Base-by-base conservation (phyloP, 306 rosid species). In the Lathyrus sativus region DNA sequence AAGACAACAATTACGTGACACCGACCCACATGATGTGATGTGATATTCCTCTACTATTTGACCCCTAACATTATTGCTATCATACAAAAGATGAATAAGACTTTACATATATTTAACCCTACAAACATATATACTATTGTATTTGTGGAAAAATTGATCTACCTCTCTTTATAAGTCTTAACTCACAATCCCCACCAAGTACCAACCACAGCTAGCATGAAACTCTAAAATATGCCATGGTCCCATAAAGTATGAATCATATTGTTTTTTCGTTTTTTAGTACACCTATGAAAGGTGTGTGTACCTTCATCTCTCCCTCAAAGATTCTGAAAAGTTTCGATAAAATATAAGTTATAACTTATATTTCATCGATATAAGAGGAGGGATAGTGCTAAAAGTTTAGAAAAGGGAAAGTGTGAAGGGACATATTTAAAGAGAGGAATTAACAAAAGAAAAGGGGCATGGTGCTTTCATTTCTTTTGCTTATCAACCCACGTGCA, bases 181-280 rank as follows among this genome's bases (percentile, higher is more conserved):
- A 72, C 74, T 82, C 77, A 67, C 64, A 77, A 26, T 50, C 66
- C 77, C 77, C 79, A 80, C 89, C 92, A 78, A 84, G 70, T 69
- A 70, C 78, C 92, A 77, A 84, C 76, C 68, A 70, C 76, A 31
- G 24, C 50, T 17, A 72, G 75, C 53, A 11, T 22, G 45, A 80
- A 79, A 66, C 59, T 62, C 45, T 61, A 11, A 56, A 70, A 70
- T 11, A 71, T 11, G n/a, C 5, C 1, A 58, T 65, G 80, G 82
- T 64, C 84, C 79, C 84, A 59, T 81, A 79, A 78, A 78, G 69
- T 12, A 45, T 28, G 29, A 62, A 66, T 71, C 81, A 81, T 80
- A 92, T 81, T 78, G 78, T 73, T 80, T 79, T 85, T 87, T 87
- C 88, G 96, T 89, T 85, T 85, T 79, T 75, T 84, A 81, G 87